Evolutionary conservation across 2,329 filamentous ascomycete species (phyloP), one percentile per base, ranked within the genome.

Genomic region (Fragosphaeria purpurea): DNA sequence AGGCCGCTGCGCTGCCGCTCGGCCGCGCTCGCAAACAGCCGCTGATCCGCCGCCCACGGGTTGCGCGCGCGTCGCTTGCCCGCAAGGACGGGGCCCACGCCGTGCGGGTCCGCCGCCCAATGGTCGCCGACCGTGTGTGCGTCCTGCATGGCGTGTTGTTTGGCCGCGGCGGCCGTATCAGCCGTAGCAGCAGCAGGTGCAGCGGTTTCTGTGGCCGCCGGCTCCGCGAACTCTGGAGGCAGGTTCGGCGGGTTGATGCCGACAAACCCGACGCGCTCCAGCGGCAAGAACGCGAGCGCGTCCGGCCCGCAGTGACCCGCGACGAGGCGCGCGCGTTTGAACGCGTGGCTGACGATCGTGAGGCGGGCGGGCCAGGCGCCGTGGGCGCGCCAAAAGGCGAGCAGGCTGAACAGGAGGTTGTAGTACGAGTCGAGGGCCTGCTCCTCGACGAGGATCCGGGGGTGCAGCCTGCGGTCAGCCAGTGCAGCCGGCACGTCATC

Each of bases 381-480:
- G 54, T 68, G 67, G 53, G 76, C 79, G 4, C 73, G 70, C 55
- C 84, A 71, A 60, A 79, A 80, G 38, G 67, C 62, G 12, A 72
- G 58, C 3, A 95, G 70, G 10, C 84, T 85, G 63, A 90, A 89
- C 12, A 95, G 67, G 5, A 95, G 68, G 62, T 95, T 95, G 62
- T 89, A 83, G 61, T 88, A 91, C 2, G 85, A 91, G 65, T 96
- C 90, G 1, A 91, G 80, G 0, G 90, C 88, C 50, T 77, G 74
- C 7, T 82, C 76, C 61, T 95, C 89, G 2, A 79, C 61, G 0
- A 79, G 61, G 13, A 88, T 69, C 31, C 70, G 70, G n/a, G 13
- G 50, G 8, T 50, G 47, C 7, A 54, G 52, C 30, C 49, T 47
- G 33, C 50, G 46, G 7, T 35, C 56, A 51, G 68, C 73, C 50